phyloP scores from a whole-genome alignment of 306 rosid species.

The Ceratonia siliqua region DNA sequence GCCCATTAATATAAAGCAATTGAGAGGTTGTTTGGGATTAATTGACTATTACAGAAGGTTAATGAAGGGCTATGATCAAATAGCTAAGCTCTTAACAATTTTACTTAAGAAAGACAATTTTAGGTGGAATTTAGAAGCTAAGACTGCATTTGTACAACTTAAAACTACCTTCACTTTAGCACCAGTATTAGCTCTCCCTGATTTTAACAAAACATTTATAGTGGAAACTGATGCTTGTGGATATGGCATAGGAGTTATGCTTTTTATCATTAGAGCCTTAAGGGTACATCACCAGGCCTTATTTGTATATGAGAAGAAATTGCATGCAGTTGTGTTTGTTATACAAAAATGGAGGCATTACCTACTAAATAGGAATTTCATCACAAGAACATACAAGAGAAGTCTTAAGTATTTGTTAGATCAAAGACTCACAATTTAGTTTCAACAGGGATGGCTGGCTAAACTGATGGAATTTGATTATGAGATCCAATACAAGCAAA shows the following conservation, averaged over 20 bases:
- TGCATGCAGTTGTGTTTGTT: background rate
- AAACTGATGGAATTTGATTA: no score
- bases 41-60: no score
- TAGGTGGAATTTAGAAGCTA: no score
- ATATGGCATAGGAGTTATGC: background rate
- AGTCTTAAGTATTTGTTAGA: background rate
- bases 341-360: background rate
- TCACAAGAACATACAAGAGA: background rate
- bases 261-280: background rate
- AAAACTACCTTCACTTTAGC: background rate
- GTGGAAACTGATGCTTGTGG: background rate
- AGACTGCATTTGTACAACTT: no score
- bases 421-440: background rate
- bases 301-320: background rate
- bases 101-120: no score
- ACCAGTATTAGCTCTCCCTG: background rate
- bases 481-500: no score
- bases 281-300: background rate
- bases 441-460: background rate
- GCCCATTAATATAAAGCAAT: no score
- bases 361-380: background rate
- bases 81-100: no score
- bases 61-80: no score
- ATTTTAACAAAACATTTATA: background rate
- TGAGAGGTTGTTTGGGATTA: no score